Conservation (phyloP, 495 filamentous ascomycete species). For the Xylaria curta region DNA sequence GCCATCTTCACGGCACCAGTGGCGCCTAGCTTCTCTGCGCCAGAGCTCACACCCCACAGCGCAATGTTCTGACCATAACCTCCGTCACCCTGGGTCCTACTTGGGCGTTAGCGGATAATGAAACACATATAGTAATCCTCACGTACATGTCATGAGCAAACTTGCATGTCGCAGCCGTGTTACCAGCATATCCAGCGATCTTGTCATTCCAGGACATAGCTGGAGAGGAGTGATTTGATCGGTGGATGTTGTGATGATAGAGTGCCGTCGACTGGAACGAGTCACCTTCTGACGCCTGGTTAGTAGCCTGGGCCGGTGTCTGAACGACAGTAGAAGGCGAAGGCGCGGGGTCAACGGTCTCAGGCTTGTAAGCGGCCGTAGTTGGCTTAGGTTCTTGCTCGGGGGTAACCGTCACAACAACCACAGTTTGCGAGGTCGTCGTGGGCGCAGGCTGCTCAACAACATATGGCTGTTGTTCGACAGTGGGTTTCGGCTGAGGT, state of each 20-base stretch:
- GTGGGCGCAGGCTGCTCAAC: slow-evolving; percentile 15
- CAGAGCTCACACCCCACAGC: slow-evolving; percentile 44
- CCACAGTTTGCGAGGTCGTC: slow-evolving; percentile 9
- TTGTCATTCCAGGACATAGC: slow-evolving; percentile 67
- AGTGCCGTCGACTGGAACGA: slow-evolving; percentile 59
- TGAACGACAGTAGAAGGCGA: slow-evolving; percentile 13
- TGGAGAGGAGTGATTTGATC: slow-evolving; percentile 77
- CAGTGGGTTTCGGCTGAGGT: slow-evolving; percentile 22
- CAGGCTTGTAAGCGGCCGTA: background rate
- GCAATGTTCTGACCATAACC: slow-evolving; percentile 89
- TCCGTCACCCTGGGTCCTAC: slow-evolving; percentile 59
- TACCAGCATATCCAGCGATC: slow-evolving; percentile 66
- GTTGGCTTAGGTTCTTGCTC: slow-evolving; percentile 29
- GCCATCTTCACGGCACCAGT: slow-evolving; percentile 62
- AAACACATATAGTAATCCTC: background rate
- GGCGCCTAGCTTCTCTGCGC: slow-evolving; percentile 38
- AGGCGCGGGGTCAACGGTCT: background rate
- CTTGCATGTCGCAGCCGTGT: slow-evolving; percentile 60
- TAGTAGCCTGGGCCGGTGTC: slow-evolving; percentile 25
- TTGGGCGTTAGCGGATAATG: slow-evolving; percentile 24
- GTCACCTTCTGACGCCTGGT: slow-evolving; percentile 31
- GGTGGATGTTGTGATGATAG: slow-evolving; percentile 84
- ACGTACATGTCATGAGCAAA: slow-evolving; percentile 82
- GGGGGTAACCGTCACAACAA: slow-evolving; percentile 36
- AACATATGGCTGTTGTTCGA: slow-evolving; percentile 28